These are phyloP conservation scores for Trichoderma atrobrunneum DNA, from an alignment of 2,329 filamentous ascomycete species.

Conservation along the genomic window DNA sequence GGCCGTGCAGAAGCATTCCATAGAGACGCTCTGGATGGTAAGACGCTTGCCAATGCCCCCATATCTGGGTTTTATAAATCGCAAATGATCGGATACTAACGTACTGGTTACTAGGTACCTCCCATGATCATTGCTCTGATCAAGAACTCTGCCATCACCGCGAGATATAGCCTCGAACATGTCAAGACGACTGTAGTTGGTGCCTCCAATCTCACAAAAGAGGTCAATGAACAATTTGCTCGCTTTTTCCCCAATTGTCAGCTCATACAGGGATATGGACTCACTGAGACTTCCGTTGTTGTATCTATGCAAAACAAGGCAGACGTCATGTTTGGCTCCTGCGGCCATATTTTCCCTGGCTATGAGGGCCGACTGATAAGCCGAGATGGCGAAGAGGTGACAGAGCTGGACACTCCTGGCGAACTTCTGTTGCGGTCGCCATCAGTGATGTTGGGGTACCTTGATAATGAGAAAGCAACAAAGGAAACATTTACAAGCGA, in stretches of 20 bases:
- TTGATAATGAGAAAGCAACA: slow-evolving; percentile 65
- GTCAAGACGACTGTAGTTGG: slow-evolving; percentile 67
- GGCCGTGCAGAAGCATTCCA: slow-evolving; percentile 65
- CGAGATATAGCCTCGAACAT: slow-evolving; percentile 69
- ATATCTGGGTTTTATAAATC: not conserved
- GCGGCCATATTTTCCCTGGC: slow-evolving; percentile 66
- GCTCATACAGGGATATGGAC: slow-evolving; percentile 66
- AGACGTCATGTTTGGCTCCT: slow-evolving; percentile 70
- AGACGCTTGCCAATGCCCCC: not conserved
- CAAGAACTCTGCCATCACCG: slow-evolving; percentile 58
- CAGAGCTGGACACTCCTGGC: slow-evolving; percentile 60
- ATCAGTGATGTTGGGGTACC: slow-evolving; percentile 70
- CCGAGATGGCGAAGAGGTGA: slow-evolving; percentile 67
- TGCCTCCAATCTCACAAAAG: slow-evolving; percentile 72
- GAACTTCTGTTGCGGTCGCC: slow-evolving; percentile 75
- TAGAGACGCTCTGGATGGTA: slow-evolving; percentile 64
- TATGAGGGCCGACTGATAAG: slow-evolving; percentile 65
- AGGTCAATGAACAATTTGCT: slow-evolving; percentile 64
- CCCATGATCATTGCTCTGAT: slow-evolving; percentile 78
- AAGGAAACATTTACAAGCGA: slow-evolving; percentile 22
- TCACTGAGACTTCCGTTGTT: slow-evolving; percentile 76
- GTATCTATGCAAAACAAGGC: slow-evolving; percentile 57
- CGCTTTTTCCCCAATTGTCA: slow-evolving; percentile 60
- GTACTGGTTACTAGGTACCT: slow-evolving; percentile 39
- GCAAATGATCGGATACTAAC: not conserved